phyloP scores from a whole-genome alignment of 768 basidiomycete genomes.

The Leccinum incarnatum region DNA sequence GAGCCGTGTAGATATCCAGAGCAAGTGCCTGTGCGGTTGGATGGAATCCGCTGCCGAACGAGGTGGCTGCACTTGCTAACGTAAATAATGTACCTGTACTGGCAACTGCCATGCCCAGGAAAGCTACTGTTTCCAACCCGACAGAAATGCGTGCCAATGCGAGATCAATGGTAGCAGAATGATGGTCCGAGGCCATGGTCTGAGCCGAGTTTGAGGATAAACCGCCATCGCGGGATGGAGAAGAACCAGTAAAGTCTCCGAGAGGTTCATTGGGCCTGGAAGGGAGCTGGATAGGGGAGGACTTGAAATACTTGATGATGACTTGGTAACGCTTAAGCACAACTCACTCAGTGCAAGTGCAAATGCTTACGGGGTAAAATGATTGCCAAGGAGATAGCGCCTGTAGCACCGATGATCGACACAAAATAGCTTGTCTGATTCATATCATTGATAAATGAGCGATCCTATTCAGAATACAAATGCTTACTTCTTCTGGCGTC shows the following conservation, averaged over 20 bases:
- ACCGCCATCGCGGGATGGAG: constrained; percentile 3
- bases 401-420: constrained; percentile 48
- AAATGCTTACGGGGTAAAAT: constrained; percentile 57
- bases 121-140: constrained; percentile 51
- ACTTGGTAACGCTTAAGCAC: constrained; percentile 35
- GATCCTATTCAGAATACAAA: neutral
- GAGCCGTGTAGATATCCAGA: constrained; percentile 57
- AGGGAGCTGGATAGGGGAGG: constrained; percentile 29
- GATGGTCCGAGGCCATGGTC: constrained; percentile 14
- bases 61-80: constrained; percentile 43
- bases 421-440: constrained; percentile 69
- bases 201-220: constrained; percentile 1
- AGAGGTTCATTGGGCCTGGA: constrained; percentile 19
- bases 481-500: constrained; percentile 59
- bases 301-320: constrained; percentile 52
- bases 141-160: constrained; percentile 60
- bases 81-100: constrained; percentile 51
- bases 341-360: neutral
- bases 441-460: neutral
- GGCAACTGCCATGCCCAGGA: constrained; percentile 48
- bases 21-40: constrained; percentile 74
- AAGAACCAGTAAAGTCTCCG: neutral
- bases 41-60: constrained; percentile 60
- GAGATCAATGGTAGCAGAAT: constrained; percentile 65
- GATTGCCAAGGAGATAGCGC: constrained; percentile 54